Evolutionary conservation across 129 eudicot genomes (phyloP), one percentile per base, ranked within the genome.

Genomic region (Centaurea solstitialis): DNA sequence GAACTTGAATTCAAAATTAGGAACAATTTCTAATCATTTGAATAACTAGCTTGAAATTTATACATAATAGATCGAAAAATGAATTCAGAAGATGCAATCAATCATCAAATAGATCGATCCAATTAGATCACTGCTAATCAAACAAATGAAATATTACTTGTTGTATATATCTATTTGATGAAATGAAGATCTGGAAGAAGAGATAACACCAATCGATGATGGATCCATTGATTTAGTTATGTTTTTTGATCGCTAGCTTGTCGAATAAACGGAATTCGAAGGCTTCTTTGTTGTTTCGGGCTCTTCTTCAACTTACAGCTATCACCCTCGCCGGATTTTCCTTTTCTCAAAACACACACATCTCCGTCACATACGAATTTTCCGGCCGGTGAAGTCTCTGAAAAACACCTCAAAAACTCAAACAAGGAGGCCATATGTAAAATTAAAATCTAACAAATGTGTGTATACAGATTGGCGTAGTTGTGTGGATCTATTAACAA

Each of bases 321-420:
- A 17, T 57, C 70, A 76, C 59, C 8, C 6, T 77, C 30, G 4
- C 50, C 18, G 9, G 86, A 77, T 77, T 33, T 62, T 4, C 17
- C 21, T 76, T 73, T 77, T 62, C 86, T 83, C 41, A 83, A 15
- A 77, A 83, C 82, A 77, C 86, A 83, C 11, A 77, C 86, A 83
- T 77, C 86, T 72, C 86, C 82, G 7, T 83, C 79, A 13, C 86
- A 83, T 6, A 83, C 86, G 21, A 41, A 77, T 72, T 83, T 83
- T 30, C 75, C 74, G 66, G 75, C 13, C 10, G 82, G 79, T 35
- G 82, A 72, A 33, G 82, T 77, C 64, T 83, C 82, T 17, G 86
- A 77, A 77, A 83, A 83, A 21, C 86, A 83, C 43, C 45, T 83
- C 12, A 62, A 77, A 37, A 77, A 83, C 66, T 70, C 74, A 61